Conservation (phyloP, 2,329 filamentous ascomycete species). For the Torrubiellomyces zombiae region DNA sequence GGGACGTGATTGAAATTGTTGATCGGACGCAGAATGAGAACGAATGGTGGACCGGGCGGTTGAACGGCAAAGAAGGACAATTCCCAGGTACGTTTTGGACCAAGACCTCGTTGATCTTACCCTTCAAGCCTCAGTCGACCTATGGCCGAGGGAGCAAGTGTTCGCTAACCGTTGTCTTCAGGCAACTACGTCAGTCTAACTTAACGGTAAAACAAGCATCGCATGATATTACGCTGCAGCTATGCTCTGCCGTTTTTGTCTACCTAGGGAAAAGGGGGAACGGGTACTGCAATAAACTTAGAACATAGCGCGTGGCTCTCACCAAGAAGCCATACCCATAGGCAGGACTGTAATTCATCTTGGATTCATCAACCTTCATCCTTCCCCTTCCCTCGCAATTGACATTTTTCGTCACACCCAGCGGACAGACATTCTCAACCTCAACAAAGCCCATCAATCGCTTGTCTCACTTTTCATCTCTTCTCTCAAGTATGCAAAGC, state of each 20-base stretch:
- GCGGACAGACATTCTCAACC: too few species aligned
- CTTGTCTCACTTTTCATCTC: too few species aligned
- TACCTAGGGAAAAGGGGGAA: neutral
- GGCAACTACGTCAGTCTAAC: slow-evolving; percentile 34
- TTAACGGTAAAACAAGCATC: neutral
- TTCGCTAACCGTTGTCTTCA: slow-evolving; percentile 13
- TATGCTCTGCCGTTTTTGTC: neutral
- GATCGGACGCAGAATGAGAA: slow-evolving; percentile 76
- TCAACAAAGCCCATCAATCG: too few species aligned
- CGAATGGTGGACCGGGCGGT: slow-evolving; percentile 87
- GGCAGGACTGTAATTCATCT: too few species aligned
- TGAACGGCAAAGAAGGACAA: slow-evolving; percentile 69
- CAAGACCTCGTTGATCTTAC: neutral
- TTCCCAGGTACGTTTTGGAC: slow-evolving; percentile 61
- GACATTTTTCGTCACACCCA: too few species aligned
- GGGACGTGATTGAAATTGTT: slow-evolving; percentile 81
- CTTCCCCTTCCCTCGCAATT: too few species aligned
- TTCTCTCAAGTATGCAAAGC: too few species aligned
- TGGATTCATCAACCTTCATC: too few species aligned
- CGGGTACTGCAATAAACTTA: slow-evolving; percentile 1
- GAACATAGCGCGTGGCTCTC: too few species aligned
- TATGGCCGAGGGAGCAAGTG: too few species aligned
- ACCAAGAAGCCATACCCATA: too few species aligned
- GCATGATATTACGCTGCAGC: neutral
- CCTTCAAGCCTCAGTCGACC: too few species aligned